phyloP scores from a whole-genome alignment of 129 eudicot species.

The Flaveria linearis region DNA sequence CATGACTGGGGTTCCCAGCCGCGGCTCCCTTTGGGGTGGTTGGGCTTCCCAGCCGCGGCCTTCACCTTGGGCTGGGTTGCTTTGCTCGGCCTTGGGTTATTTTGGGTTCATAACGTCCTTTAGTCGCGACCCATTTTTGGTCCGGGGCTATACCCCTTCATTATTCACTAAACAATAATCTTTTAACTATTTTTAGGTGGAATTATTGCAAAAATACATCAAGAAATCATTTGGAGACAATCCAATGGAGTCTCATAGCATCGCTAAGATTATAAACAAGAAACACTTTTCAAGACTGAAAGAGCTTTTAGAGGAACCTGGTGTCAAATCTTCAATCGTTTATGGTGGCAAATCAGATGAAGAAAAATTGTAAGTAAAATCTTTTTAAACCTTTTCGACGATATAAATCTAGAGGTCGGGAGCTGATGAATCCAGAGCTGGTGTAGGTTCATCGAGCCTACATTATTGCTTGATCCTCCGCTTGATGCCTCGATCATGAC shows the following conservation, averaged over 20 bases:
- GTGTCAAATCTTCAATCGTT: conserved; percentile 55
- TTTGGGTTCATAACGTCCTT: too few relatives aligned
- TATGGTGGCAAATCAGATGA: conserved; percentile 71
- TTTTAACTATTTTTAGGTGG: conserved; percentile 45
- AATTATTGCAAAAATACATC: conserved; percentile 42
- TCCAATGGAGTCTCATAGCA: conserved; percentile 48
- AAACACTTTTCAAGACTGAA: conserved; percentile 56
- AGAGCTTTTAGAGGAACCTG: conserved; percentile 61
- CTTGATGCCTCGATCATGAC: conserved; percentile 70
- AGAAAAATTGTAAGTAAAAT: conserved; percentile 58
- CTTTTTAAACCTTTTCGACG: background rate
- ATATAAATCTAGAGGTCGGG: background rate
- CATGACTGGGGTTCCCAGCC: too few relatives aligned
- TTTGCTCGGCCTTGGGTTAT: too few relatives aligned
- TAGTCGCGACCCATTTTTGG: too few relatives aligned
- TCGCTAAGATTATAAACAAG: conserved; percentile 65
- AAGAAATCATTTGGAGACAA: conserved; percentile 66
- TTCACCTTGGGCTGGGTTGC: too few relatives aligned
- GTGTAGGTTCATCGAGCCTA: conserved; percentile 82
- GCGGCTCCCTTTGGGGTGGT: too few relatives aligned
- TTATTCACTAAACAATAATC: background rate
- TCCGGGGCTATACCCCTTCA: too few relatives aligned
- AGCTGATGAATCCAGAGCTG: background rate
- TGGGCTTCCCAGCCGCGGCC: too few relatives aligned
- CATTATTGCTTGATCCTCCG: conserved; percentile 87